Evolutionary conservation across 2,329 filamentous ascomycete genomes (phyloP), one percentile per base, ranked within the genome.

Genomic region (Magnaporthiopsis incrustans): DNA sequence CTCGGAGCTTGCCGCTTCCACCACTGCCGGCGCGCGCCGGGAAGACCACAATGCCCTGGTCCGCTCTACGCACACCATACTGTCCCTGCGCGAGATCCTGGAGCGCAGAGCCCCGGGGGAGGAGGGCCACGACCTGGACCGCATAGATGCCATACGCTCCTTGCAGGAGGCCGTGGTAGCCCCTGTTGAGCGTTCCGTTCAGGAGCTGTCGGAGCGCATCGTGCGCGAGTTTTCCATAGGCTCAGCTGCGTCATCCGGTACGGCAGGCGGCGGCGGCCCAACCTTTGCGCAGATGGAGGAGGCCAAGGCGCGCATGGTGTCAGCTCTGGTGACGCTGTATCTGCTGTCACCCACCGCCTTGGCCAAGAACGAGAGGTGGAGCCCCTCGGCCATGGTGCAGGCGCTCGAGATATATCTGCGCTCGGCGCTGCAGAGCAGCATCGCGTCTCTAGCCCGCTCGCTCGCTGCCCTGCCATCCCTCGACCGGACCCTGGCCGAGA

Each of bases 141-240:
- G 82, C 59, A 85, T 98, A 25, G 85, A 89, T 64, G 87, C 88
- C 25, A 83, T 96, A 65, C 85, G 83, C 63, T 87, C 85, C 15
- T 76, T 98, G 62, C 85, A 75, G 68, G 87, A 86, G 58, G 83
- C 87, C 22, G 78, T 96, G 22, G 78, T 94, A 59, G 80, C 76
- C 0, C 91, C 92, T 0, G 83, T 88, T 2, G 93, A 97, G 74
- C 83, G 87, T 53, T 86, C 84, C 26, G 82, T 96, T n/a, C 82
- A 86, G 61, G 86, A 87, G 60, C 83, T 86, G 57, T 87, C 91
- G 8, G 90, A 96, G 75, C 88, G 92, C 69, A 85, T 91, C 62
- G 82, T 97, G 64, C 86, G 90, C 67, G 91, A 96, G 69, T 97
- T 97, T 74, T 89, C 89, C 33, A 84, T 96, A 76, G 88, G 85